Evolutionary conservation across 2,329 filamentous ascomycete species (phyloP).

Genomic region (Achaetomium macrosporum): DNA sequence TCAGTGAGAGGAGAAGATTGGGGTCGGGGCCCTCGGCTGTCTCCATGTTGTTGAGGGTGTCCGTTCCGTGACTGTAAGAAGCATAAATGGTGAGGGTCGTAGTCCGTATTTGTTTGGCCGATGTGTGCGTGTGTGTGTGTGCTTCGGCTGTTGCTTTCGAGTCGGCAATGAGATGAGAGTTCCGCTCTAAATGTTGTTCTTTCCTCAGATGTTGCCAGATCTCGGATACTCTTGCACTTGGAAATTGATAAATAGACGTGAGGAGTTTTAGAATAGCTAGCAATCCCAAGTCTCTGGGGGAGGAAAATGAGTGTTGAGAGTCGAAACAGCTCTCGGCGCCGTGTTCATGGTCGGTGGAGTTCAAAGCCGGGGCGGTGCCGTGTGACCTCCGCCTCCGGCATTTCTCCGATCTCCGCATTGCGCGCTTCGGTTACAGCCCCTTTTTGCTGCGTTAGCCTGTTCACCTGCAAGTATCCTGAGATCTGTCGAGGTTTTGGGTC

Average conservation of each 20-base stretch:
- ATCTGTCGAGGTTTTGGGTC: too few relatives aligned
- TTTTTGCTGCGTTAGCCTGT: too few relatives aligned
- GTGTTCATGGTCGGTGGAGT: conserved; percentile 1
- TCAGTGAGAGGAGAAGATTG: conserved; percentile 36
- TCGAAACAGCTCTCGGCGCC: neutral
- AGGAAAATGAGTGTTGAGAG: neutral
- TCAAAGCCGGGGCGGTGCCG: neutral
- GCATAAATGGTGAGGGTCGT: neutral
- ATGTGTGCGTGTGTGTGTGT: too few relatives aligned
- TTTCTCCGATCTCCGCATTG: conserved; percentile 1
- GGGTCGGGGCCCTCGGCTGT: conserved; percentile 25
- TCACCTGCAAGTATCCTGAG: too few relatives aligned
- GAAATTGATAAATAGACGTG: too few relatives aligned
- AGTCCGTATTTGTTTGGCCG: neutral
- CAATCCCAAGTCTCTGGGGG: too few relatives aligned
- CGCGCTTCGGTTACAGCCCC: too few relatives aligned
- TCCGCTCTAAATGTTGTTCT: neutral
- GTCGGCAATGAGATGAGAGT: neutral
- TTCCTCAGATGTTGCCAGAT: neutral
- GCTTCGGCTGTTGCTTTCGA: too few relatives aligned
- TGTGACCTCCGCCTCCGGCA: conserved; percentile 6
- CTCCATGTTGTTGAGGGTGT: too few relatives aligned
- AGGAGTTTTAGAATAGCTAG: too few relatives aligned
- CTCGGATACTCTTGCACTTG: neutral
- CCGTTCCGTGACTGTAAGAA: neutral